phyloP scores from a whole-genome alignment of 495 filamentous ascomycete genomes.

The Echria macrotheca region DNA sequence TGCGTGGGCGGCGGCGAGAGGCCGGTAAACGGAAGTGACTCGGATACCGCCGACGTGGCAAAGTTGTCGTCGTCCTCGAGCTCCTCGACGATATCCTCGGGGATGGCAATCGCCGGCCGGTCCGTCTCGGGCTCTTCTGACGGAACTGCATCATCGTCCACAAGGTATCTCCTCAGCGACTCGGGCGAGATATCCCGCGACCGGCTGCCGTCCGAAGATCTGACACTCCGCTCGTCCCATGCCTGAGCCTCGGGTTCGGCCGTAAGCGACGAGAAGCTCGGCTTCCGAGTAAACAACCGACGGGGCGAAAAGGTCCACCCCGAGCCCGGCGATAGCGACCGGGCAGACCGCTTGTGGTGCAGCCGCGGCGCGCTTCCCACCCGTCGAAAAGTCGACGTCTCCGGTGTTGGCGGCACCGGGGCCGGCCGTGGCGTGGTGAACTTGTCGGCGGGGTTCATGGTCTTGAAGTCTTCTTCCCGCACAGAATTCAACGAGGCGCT shows the following conservation, averaged over 20 bases:
- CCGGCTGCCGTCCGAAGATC: slow-evolving; percentile 33
- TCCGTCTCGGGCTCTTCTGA: slow-evolving; percentile 14
- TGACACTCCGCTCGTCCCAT: slow-evolving; percentile 23
- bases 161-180: slow-evolving; percentile 39
- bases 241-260: slow-evolving; percentile 2
- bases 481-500: slow-evolving; percentile 49
- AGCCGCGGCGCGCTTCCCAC: slow-evolving; percentile 53
- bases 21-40: slow-evolving; percentile 35
- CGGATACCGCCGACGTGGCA: slow-evolving; percentile 43
- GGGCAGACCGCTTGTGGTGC: slow-evolving; percentile 41
- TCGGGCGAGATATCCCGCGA: slow-evolving; percentile 46
- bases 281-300: slow-evolving; percentile 37
- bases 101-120: slow-evolving; percentile 33
- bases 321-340: slow-evolving; percentile 44
- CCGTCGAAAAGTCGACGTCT: slow-evolving; percentile 37
- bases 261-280: slow-evolving; percentile 28
- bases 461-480: slow-evolving; percentile 52
- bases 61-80: slow-evolving; percentile 52
- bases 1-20: slow-evolving; percentile 46
- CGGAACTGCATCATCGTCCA: slow-evolving; percentile 29
- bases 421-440: slow-evolving; percentile 64
- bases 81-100: slow-evolving; percentile 50
- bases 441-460: slow-evolving; percentile 73
- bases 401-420: slow-evolving; percentile 42
- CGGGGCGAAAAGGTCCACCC: slow-evolving; percentile 39